Percentiles rank a stretch among this genome's conserved stretches.
These are phyloP conservation scores for Camellia lanceoleosa DNA, from an alignment of 148 eudicot species.

Conservation along the genomic window DNA sequence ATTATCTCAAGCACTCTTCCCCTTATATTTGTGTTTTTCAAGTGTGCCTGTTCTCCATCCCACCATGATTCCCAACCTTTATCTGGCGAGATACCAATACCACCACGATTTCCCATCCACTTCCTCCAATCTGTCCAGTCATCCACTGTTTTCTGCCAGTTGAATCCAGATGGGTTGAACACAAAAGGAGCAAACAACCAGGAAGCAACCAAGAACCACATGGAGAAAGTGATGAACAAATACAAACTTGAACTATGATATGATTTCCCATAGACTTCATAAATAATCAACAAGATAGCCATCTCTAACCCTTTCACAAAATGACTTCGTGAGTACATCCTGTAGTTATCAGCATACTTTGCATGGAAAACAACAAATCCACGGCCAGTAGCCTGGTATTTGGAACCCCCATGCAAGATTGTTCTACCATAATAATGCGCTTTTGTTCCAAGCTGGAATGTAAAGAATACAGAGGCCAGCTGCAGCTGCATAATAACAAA, in stretches of 20 bases:
- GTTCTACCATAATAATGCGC: constrained; percentile 94
- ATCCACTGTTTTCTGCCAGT: constrained; percentile 99
- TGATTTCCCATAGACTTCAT: constrained; percentile 74
- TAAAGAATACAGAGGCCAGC: constrained; percentile 92
- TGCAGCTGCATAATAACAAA: constrained; percentile 94
- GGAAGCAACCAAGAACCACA: constrained; percentile 95
- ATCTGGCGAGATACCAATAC: constrained; percentile 76
- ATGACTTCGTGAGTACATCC: constrained; percentile 90
- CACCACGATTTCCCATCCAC: constrained; percentile 99
- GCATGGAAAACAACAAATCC: constrained; percentile 98
- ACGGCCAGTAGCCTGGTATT: constrained; percentile 96
- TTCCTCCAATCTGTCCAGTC: constrained; percentile 99
- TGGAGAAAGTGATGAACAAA: constrained; percentile 82
- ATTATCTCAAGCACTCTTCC: constrained; percentile 80
- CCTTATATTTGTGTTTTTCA: constrained; percentile 74
- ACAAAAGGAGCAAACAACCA: constrained; percentile 98
- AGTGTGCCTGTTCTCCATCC: constrained; percentile 91
- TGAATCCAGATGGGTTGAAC: constrained; percentile 96
- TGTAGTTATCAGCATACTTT: constrained; percentile 90
- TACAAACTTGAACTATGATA: constrained; percentile 71
- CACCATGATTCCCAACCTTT: constrained; percentile 99
- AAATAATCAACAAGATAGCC: constrained; percentile 63
- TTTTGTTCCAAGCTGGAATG: constrained; percentile 98
- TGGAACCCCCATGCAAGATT: constrained; percentile 92
- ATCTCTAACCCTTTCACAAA: constrained; percentile 92